These are phyloP conservation scores for Monosporozyma aquatica DNA, from an alignment of 805 yeast genomes.

Conservation along the genomic window DNA sequence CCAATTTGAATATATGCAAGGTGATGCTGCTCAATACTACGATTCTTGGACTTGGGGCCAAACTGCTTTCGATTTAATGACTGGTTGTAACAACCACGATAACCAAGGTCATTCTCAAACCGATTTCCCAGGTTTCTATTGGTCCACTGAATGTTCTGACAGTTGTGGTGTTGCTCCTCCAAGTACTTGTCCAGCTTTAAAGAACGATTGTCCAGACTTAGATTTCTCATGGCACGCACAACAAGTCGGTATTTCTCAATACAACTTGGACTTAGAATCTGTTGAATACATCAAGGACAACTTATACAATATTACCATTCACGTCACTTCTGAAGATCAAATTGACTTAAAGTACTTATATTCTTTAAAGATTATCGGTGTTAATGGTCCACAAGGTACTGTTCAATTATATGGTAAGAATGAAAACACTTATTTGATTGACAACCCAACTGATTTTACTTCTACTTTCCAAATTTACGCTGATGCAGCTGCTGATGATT, in stretches of 20 bases:
- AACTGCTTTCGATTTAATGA: slow-evolving; percentile 11
- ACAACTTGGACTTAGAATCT: slow-evolving; percentile 9
- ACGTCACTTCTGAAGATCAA: slow-evolving; percentile 11
- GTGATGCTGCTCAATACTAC: slow-evolving; percentile 1
- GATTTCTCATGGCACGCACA: slow-evolving; percentile 12
- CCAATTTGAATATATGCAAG: slow-evolving; percentile 12
- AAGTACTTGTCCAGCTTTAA: too few relatives aligned
- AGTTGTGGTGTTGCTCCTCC: too few relatives aligned
- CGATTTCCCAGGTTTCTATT: slow-evolving; percentile 12
- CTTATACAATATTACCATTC: slow-evolving; percentile 15
- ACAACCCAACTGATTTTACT: slow-evolving; percentile 17
- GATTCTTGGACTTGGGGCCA: slow-evolving; percentile 10
- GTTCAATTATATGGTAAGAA: slow-evolving; percentile 13
- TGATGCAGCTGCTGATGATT: slow-evolving; percentile 1
- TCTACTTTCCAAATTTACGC: slow-evolving; percentile 15
- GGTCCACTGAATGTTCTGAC: too few relatives aligned
- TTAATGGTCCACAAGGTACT: slow-evolving; percentile 13
- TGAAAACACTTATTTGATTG: slow-evolving; percentile 9
- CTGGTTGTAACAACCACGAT: slow-evolving; percentile 16
- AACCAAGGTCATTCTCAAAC: slow-evolving; percentile 16
- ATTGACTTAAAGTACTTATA: slow-evolving; percentile 13
- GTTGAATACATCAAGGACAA: slow-evolving; percentile 10
- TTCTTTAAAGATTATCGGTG: slow-evolving; percentile 12
- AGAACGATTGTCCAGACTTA: slow-evolving; percentile 15
- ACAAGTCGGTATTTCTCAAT: too few relatives aligned